Conservation (phyloP, 768 basidiomycete genomes). For the Xerocomus brunneocitrinus region DNA sequence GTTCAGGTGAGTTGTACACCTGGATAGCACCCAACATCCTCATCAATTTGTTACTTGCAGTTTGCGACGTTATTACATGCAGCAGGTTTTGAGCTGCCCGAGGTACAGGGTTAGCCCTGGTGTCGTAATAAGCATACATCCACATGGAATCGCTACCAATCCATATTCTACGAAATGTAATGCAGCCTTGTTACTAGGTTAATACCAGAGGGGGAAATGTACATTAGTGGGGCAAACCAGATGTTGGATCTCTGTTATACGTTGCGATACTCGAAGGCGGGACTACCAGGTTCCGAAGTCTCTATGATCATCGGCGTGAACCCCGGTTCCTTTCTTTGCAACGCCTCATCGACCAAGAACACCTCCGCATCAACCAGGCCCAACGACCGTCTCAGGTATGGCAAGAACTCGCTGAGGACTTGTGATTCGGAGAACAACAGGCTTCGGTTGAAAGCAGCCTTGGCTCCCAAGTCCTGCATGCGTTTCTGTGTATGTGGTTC, state of each 20-base stretch:
- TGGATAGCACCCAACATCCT: not conserved
- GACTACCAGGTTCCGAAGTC: constrained; percentile 80
- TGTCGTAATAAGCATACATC: too few species aligned
- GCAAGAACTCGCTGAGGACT: constrained; percentile 63
- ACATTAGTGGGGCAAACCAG: not conserved
- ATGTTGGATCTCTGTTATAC: constrained; percentile 32
- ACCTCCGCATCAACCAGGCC: constrained; percentile 68
- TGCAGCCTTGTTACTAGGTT: too few species aligned
- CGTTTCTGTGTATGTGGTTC: constrained; percentile 54
- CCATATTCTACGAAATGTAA: too few species aligned
- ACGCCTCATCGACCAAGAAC: constrained; percentile 62
- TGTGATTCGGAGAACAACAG: constrained; percentile 80
- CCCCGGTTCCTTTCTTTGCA: constrained; percentile 48
- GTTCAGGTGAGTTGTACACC: constrained; percentile 56
- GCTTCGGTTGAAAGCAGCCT: constrained; percentile 76
- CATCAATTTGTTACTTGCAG: constrained; percentile 28
- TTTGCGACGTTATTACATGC: constrained; percentile 68
- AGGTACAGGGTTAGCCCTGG: not conserved
- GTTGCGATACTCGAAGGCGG: constrained; percentile 87
- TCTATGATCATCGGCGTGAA: constrained; percentile 72
- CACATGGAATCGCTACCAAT: too few species aligned
- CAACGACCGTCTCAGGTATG: constrained; percentile 79
- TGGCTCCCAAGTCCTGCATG: constrained; percentile 68
- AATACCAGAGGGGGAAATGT: too few species aligned
- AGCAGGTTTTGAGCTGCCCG: constrained; percentile 50